These are phyloP conservation scores for Verticillium zaregamsianum DNA, from an alignment of 2,329 filamentous ascomycete species.

Conservation along the genomic window DNA sequence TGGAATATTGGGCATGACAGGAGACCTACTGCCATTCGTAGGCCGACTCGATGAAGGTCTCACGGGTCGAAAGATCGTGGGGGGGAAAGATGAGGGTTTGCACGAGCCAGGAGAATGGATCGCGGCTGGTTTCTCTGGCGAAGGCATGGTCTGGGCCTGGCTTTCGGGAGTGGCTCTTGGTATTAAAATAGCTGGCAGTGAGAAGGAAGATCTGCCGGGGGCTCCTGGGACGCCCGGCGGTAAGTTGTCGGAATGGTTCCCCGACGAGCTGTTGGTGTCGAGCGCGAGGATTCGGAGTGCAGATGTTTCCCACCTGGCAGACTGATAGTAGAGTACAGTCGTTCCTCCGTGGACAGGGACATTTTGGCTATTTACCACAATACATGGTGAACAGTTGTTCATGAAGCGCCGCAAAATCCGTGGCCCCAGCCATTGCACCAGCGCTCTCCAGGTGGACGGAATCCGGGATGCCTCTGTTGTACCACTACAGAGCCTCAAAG, in stretches of 20 bases:
- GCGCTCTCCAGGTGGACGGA: too few relatives aligned
- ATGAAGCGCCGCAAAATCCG: too few relatives aligned
- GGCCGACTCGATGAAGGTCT: constrained; percentile 3
- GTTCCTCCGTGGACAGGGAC: too few relatives aligned
- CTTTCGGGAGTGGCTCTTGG: constrained; percentile 43
- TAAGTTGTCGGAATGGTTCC: constrained; percentile 34
- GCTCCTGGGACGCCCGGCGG: constrained; percentile 31
- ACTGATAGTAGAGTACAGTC: constrained; percentile 6
- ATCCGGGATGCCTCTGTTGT: too few relatives aligned
- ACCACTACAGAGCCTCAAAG: too few relatives aligned
- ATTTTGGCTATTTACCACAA: too few relatives aligned
- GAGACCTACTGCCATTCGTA: constrained; percentile 12
- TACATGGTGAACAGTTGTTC: too few relatives aligned
- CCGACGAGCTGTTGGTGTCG: constrained; percentile 28
- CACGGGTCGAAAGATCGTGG: constrained; percentile 38
- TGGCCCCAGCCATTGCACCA: too few relatives aligned
- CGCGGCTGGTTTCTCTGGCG: constrained; percentile 45
- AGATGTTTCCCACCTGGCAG: constrained; percentile 28
- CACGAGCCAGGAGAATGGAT: constrained; percentile 40
- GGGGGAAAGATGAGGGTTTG: constrained; percentile 17
- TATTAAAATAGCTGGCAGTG: constrained; percentile 38
- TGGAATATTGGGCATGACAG: constrained; percentile 14
- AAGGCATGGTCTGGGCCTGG: constrained; percentile 53
- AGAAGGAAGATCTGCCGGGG: constrained; percentile 22
- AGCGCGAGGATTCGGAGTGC: constrained; percentile 28